These are phyloP conservation scores for Raffaelea deltoideospora DNA, from an alignment of 2,329 filamentous ascomycete species.

Conservation along the genomic window DNA sequence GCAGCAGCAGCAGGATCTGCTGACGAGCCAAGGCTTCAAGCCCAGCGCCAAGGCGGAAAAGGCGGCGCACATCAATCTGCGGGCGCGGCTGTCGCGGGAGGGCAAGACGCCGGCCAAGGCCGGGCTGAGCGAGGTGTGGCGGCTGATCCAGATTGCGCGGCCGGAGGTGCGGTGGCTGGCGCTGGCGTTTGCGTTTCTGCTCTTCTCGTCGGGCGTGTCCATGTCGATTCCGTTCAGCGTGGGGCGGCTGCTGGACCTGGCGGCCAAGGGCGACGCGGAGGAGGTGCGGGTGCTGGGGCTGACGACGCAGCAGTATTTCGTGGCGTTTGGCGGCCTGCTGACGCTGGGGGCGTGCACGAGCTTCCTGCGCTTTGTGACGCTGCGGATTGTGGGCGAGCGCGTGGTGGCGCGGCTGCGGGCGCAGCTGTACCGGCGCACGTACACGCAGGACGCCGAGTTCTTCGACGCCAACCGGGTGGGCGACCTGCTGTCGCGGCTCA, in stretches of 20 bases:
- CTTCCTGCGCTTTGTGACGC: constrained; percentile 82
- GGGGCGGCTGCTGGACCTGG: constrained; percentile 84
- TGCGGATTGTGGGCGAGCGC: constrained; percentile 86
- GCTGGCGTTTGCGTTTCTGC: constrained; percentile 67
- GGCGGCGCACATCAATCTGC: constrained; percentile 79
- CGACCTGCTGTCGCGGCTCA: constrained; percentile 87
- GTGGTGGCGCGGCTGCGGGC: constrained; percentile 84
- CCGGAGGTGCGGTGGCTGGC: constrained; percentile 69
- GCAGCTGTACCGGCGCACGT: constrained; percentile 79
- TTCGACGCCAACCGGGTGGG: constrained; percentile 96
- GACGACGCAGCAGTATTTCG: constrained; percentile 76
- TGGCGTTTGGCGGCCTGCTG: constrained; percentile 60
- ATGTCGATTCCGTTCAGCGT: constrained; percentile 97
- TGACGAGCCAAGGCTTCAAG: constrained; percentile 16
- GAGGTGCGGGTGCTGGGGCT: constrained; percentile 67
- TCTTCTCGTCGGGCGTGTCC: constrained; percentile 82
- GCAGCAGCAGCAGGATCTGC: no score
- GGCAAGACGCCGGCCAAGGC: constrained; percentile 43
- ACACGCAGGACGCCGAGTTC: constrained; percentile 96
- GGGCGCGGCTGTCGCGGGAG: constrained; percentile 75
- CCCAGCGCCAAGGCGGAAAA: constrained; percentile 68
- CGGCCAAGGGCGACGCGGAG: constrained; percentile 56
- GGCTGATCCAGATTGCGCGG: constrained; percentile 74
- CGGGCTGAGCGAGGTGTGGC: constrained; percentile 63
- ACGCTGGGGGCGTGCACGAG: constrained; percentile 78